These are phyloP conservation scores for Talaromyces islandicus DNA, from an alignment of 2,329 filamentous ascomycete genomes.

Conservation along the genomic window DNA sequence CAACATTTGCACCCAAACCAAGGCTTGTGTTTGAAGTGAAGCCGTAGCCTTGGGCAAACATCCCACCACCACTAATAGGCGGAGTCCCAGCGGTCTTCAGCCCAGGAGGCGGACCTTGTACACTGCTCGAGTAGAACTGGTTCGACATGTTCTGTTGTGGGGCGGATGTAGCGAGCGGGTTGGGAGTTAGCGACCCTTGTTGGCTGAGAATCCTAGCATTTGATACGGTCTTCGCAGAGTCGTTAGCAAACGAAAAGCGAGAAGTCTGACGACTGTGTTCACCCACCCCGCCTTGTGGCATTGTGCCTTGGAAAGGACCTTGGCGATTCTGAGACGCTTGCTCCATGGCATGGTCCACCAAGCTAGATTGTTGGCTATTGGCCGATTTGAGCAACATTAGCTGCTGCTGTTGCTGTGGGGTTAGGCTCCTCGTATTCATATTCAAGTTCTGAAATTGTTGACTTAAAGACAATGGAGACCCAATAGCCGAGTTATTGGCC, in stretches of 20 bases:
- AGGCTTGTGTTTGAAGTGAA: constrained; percentile 61
- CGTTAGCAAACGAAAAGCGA: constrained; percentile 80
- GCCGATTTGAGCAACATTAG: constrained; percentile 59
- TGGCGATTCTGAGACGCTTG: constrained; percentile 40
- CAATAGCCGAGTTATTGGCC: constrained; percentile 35
- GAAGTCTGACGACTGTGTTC: constrained; percentile 79
- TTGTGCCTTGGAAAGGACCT: constrained; percentile 40
- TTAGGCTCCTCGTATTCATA: constrained; percentile 66
- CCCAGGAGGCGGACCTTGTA: constrained; percentile 89
- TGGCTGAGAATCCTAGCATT: constrained; percentile 53
- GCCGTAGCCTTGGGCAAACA: constrained; percentile 84
- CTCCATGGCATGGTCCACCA: constrained; percentile 40
- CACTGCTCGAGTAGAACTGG: constrained; percentile 76
- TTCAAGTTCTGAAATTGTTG: constrained; percentile 50
- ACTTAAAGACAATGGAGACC: constrained; percentile 35
- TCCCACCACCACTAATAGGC: constrained; percentile 68
- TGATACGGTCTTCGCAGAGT: constrained; percentile 52
- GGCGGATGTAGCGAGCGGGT: constrained; percentile 31
- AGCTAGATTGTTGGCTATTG: constrained; percentile 56
- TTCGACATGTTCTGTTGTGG: constrained; percentile 43
- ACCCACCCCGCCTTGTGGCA: constrained; percentile 50
- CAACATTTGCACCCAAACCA: constrained; percentile 57
- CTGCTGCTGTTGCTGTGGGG: constrained; percentile 72
- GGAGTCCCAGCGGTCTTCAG: constrained; percentile 93
- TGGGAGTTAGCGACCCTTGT: constrained; percentile 37